Conservation (phyloP, 2,329 filamentous ascomycete species). For the Cladosporium velox region DNA sequence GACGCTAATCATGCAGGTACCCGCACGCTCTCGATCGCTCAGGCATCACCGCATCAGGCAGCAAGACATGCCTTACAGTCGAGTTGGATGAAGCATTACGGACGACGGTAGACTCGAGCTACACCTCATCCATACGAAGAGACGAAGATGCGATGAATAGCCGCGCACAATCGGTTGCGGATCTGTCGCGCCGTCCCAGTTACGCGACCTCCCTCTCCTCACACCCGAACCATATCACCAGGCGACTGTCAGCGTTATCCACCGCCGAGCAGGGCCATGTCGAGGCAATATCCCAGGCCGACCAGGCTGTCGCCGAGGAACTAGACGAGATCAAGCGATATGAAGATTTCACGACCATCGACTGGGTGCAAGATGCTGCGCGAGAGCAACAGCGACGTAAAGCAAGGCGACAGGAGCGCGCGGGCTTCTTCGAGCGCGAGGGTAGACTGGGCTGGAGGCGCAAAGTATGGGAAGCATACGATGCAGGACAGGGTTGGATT, state of each 20-base stretch:
- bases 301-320: slow-evolving; percentile 83
- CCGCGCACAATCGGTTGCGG: slow-evolving; percentile 37
- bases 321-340: slow-evolving; percentile 98
- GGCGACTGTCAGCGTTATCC: slow-evolving; percentile 69
- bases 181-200: slow-evolving; percentile 24
- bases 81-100: background rate
- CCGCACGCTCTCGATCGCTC: background rate
- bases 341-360: slow-evolving; percentile 96
- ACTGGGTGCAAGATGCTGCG: slow-evolving; percentile 97
- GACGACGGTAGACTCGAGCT: background rate
- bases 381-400: slow-evolving; percentile 84
- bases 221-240: slow-evolving; percentile 56
- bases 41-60: background rate
- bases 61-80: background rate
- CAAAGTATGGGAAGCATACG: slow-evolving; percentile 81
- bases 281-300: slow-evolving; percentile 55
- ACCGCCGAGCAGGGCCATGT: slow-evolving; percentile 64
- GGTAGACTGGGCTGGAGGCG: slow-evolving; percentile 76
- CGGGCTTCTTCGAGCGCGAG: slow-evolving; percentile 69
- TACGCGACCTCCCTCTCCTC: slow-evolving; percentile 49
- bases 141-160: slow-evolving; percentile 48
- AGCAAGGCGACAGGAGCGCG: slow-evolving; percentile 70
- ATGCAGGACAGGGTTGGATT: slow-evolving; percentile 96
- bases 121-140: background rate
- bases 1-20: background rate